These are phyloP conservation scores for Beta lomatogona DNA, from an alignment of 179 eudicot species.

Conservation along the genomic window DNA sequence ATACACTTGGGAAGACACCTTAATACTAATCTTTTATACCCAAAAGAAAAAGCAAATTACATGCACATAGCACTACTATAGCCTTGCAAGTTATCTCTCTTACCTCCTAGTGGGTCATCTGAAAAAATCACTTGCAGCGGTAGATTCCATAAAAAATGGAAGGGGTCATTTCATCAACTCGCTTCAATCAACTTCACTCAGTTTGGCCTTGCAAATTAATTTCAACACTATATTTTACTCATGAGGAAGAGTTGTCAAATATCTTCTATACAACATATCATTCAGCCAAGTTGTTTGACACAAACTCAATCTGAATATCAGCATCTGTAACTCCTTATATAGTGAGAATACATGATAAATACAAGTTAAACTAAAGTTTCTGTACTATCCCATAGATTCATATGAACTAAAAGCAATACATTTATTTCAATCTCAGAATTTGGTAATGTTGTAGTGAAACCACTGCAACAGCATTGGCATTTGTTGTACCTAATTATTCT, in stretches of 20 bases:
- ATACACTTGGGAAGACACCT: background rate
- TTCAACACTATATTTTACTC: background rate
- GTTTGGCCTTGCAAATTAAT: background rate
- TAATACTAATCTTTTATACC: background rate
- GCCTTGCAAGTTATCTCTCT: background rate
- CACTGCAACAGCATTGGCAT: no score
- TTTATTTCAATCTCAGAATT: no score
- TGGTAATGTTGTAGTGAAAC: no score
- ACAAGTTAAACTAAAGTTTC: background rate
- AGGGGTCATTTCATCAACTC: background rate
- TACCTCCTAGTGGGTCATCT: background rate
- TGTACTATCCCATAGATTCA: no score
- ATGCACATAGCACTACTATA: background rate
- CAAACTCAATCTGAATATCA: background rate
- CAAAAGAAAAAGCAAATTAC: background rate
- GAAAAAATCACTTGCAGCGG: background rate
- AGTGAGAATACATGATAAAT: background rate
- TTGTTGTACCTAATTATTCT: no score
- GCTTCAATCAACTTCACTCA: background rate
- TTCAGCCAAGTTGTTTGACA: background rate
- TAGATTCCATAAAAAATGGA: background rate
- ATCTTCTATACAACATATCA: background rate
- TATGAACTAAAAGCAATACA: no score
- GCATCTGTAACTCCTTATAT: background rate
- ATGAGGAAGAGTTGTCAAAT: background rate